Conservation (phyloP, 2,329 filamentous ascomycete genomes). For the Nothophaeocryptopus gaeumannii region DNA sequence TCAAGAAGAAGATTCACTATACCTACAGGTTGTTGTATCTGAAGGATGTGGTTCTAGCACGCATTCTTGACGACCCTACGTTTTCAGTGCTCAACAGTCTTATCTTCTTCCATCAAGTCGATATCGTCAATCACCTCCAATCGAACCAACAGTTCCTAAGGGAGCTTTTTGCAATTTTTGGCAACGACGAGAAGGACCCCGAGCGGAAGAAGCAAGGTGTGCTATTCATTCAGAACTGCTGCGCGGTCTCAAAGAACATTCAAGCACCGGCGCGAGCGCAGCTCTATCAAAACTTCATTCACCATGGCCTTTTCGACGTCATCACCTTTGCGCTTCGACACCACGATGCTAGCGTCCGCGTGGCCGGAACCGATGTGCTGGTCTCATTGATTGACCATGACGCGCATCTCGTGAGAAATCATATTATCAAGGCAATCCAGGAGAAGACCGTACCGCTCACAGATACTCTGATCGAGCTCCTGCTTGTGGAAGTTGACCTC, state of each 20-base stretch:
- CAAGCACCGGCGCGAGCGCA: conserved; percentile 77
- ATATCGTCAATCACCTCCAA: conserved; percentile 95
- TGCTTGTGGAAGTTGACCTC: conserved; percentile 86
- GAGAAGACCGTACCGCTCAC: conserved; percentile 83
- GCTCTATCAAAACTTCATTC: conserved; percentile 86
- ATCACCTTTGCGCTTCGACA: conserved; percentile 90
- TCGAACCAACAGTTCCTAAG: conserved; percentile 72
- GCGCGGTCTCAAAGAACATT: conserved; percentile 87
- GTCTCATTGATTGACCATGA: conserved; percentile 96
- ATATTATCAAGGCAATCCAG: conserved; percentile 86
- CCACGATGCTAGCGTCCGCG: conserved; percentile 76
- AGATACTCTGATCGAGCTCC: conserved; percentile 86
- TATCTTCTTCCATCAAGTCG: conserved; percentile 98
- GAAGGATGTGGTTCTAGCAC: conserved; percentile 95
- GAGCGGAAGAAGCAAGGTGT: conserved; percentile 89
- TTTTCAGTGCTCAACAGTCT: conserved; percentile 96
- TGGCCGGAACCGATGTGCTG: conserved; percentile 89
- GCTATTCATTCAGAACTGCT: conserved; percentile 94
- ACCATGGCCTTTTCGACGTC: conserved; percentile 80
- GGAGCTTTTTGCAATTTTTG: conserved; percentile 85
- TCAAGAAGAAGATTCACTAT: conserved; percentile 89
- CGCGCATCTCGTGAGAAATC: conserved; percentile 86
- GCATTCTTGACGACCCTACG: conserved; percentile 94
- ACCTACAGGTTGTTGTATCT: conserved; percentile 95
- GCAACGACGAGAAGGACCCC: conserved; percentile 56